Evolutionary conservation across 768 basidiomycete species (phyloP).

Genomic region (Kwoniella sp.): DNA sequence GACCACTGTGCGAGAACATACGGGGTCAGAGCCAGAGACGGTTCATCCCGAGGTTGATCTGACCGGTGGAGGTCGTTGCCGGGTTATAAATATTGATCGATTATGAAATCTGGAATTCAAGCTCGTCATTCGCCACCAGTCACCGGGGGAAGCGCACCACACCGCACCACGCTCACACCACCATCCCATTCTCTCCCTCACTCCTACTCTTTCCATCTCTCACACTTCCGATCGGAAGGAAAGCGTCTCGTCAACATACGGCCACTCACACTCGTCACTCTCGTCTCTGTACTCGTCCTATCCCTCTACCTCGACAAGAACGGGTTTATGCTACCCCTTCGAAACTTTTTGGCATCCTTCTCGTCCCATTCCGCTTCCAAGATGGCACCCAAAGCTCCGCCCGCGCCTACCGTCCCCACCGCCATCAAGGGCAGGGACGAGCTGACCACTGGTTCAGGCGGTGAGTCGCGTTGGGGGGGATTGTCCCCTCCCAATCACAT

Average conservation of each 20-base stretch:
- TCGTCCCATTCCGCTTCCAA: conserved; percentile 14
- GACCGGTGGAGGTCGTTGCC: no score
- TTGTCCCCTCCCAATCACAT: neutral
- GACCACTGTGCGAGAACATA: no score
- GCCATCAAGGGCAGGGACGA: conserved; percentile 43
- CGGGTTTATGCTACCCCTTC: conserved; percentile 22
- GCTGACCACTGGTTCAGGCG: conserved; percentile 32
- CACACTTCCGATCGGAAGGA: no score
- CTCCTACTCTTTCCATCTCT: neutral
- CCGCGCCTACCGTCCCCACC: conserved; percentile 46
- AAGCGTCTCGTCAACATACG: neutral
- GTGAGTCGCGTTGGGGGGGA: conserved; percentile 22
- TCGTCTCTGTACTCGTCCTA: neutral
- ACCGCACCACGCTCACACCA: neutral
- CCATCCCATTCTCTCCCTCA: neutral
- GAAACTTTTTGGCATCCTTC: conserved; percentile 28
- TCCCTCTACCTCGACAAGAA: neutral
- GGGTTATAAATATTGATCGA: no score
- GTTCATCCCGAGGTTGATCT: neutral
- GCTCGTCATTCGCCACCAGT: no score
- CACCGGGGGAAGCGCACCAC: no score
- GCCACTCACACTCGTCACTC: neutral
- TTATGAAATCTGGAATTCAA: no score
- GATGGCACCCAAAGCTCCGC: conserved; percentile 40
- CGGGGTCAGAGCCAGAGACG: neutral